Base-by-base conservation (phyloP, 106 monocot genomes). In the Acorus calamus region DNA sequence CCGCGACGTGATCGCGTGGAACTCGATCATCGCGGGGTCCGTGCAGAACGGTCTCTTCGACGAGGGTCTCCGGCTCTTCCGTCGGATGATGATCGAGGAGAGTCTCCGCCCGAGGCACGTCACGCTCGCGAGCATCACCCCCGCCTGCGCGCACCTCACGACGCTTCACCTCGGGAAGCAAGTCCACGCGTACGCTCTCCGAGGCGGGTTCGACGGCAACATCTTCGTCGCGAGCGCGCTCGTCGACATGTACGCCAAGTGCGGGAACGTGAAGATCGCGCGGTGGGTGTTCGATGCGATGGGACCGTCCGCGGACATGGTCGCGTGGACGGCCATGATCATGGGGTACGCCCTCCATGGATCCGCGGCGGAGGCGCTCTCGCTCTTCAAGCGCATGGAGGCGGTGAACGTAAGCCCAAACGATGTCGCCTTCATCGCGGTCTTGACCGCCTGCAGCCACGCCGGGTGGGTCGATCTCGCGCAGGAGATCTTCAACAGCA, bases 321-420 rank as follows among this genome's bases (percentile, higher is more conserved):
- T 88, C 0, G 73, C 87, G 5, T 92, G 88, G 88, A 98, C 88
- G 14, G 78, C 91, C 51, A 98, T 98, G 92, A 88, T 98, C 57
- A 88, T 92, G 88, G 98, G 98, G 12, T 88, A 92, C 73, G 92
- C 98, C 5, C 76, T 92, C 76, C 92, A 98, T 78, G 92, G 98
- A 4, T 80, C 84, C 12, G 83, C 73, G 5, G 13, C 59, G 7
- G 92, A 92, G 67, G 98, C 98, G 61, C 57, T 98, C 4, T 9
- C 51, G 46, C 54, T 98, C 48, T 98, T 98, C 63, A 12, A 67
- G 6, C 71, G 45, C 42, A 98, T 98, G 98, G 77, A 80, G 49
- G 45, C 4, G 67, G 77, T 81, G 62, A 85, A 78, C 54, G 67
- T 55, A 5, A 78, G 56, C 44, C 98, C 98, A 8, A 92, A 98